Percentiles rank a stretch among this genome's conserved stretches.
These are phyloP conservation scores for Excoecaria agallocha DNA, from an alignment of 345 rosid genomes.

Conservation along the genomic window DNA sequence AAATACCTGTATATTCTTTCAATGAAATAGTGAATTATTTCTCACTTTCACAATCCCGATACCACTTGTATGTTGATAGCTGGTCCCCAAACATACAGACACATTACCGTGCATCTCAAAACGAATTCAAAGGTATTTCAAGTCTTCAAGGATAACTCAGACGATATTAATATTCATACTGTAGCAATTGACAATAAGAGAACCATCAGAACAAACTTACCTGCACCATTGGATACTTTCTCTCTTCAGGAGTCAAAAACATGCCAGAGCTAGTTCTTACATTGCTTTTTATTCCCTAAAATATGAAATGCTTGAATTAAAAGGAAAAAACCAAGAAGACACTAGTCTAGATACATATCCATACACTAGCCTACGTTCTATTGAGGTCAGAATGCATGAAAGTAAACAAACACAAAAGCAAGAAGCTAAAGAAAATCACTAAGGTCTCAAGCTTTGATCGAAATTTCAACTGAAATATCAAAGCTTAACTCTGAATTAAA, in stretches of 20 bases:
- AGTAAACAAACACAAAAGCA: background rate
- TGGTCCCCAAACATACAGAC: background rate
- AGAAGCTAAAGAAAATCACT: background rate
- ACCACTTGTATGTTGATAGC: background rate
- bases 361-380: too few species aligned
- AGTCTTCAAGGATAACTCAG: conserved; percentile 6
- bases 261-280: conserved; percentile 98
- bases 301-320: conserved; percentile 7
- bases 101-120: background rate
- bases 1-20: too few species aligned
- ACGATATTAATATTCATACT: conserved; percentile 3
- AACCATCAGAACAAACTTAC: conserved; percentile 33
- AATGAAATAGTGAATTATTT: too few species aligned
- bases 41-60: too few species aligned
- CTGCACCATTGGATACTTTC: conserved; percentile 76
- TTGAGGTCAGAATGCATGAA: background rate
- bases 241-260: conserved; percentile 74
- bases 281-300: conserved; percentile 81
- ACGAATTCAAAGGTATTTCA: background rate
- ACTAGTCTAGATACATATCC: background rate
- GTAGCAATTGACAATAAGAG: conserved; percentile 6
- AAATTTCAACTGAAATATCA: background rate
- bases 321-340: background rate
- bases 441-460: background rate
- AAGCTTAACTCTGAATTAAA: background rate